Evolutionary conservation across 208 protist species (phyloP), one percentile per base, ranked within the genome.

Genomic region (Leishmania turanica): DNA sequence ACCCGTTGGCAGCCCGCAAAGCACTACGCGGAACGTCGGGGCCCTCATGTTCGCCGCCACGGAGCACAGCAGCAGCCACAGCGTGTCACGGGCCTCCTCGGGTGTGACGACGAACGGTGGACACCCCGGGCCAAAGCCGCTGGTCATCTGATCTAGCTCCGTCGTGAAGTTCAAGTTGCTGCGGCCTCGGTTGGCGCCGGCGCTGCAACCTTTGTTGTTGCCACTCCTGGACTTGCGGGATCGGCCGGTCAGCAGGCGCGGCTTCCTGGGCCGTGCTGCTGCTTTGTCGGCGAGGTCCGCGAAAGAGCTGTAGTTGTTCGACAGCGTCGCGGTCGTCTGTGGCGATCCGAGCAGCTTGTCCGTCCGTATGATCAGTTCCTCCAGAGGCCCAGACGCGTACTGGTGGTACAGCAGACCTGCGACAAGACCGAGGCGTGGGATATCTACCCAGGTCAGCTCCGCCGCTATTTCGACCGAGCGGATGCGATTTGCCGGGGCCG

Each of bases 381-480:
- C 77, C n/a, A 96, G 83, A 4, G 62, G 54, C 42, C 47, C 49
- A 7, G 83, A 76, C 42, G 91, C 89, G 83, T 82, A 51, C 51
- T 87, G 78, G 78, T 88, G 77, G 82, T 90, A 87, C 51, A 95
- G 82, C 42, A 96, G 83, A 1, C 93, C 91, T 1, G 85, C 81
- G 17, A 95, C n/a, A 37, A 95, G 75, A 21, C 91, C 93, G 54
- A 96, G 82, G 34, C 88, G 84, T 34, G 93, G 93, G n/a, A 95
- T 81, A 71, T 91, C 87, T 75, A 85, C 62, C 65, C 87, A 86
- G 37, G 77, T 87, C 40, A 95, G 75, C 49, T 81, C 72, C 37
- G 73, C 81, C 3, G 84, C 81, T 11, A 96, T 79, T 65, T 88
- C 80, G 24, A 96, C 84, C 3, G 58, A 47, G 51, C 83, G 83